Percentiles rank a stretch among this genome's conserved stretches.
Evolutionary conservation across 768 basidiomycete genomes (phyloP).

Genomic region (Kwoniella mangroviensis): DNA sequence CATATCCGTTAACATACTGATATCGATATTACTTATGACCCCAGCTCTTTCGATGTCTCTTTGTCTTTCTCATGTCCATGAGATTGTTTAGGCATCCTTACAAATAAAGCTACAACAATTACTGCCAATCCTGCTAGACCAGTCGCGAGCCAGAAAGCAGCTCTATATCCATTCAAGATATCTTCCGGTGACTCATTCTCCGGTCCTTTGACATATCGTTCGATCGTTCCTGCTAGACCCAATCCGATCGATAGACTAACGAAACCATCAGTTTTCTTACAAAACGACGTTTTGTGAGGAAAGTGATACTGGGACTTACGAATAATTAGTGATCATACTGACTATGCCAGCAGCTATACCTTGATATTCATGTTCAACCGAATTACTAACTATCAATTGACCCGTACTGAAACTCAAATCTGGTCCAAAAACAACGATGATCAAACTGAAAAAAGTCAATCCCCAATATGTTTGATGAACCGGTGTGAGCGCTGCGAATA

Average conservation of each 20-base stretch:
- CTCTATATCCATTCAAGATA: slow-evolving; percentile 25
- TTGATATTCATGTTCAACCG: slow-evolving; percentile 31
- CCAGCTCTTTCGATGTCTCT: not conserved
- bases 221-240: slow-evolving; percentile 29
- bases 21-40: not conserved
- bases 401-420: slow-evolving; percentile 36
- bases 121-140: slow-evolving; percentile 22
- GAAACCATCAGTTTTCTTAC: not conserved
- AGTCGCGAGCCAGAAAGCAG: slow-evolving; percentile 17
- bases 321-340: slow-evolving; percentile 34
- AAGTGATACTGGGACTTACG: slow-evolving; percentile 63
- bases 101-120: slow-evolving; percentile 26
- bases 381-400: slow-evolving; percentile 34
- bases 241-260: slow-evolving; percentile 29
- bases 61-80: slow-evolving; percentile 18
- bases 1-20: not conserved
- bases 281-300: slow-evolving; percentile 58
- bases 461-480: slow-evolving; percentile 34
- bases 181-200: not conserved
- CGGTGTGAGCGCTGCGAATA: slow-evolving; percentile 29
- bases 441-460: slow-evolving; percentile 24
- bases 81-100: slow-evolving; percentile 25
- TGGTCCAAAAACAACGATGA: slow-evolving; percentile 24
- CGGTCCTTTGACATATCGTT: slow-evolving; percentile 19
- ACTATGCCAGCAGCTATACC: slow-evolving; percentile 35